Evolutionary conservation across 805 yeast species (phyloP).

Genomic region (Wickerhamia fluorescens): DNA sequence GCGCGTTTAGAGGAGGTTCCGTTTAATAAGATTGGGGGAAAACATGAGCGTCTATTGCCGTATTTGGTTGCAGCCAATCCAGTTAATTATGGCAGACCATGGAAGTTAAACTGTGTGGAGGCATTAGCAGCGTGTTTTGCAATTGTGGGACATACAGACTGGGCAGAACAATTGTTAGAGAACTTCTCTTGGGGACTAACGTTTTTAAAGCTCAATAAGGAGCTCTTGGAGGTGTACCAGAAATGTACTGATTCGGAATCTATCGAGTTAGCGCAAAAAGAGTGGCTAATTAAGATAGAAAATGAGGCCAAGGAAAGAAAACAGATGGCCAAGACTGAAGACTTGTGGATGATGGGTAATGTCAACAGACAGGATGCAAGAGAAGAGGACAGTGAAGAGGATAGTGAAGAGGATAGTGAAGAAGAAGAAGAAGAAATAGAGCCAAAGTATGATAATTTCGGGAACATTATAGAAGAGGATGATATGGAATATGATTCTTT

Average conservation of each 20-base stretch:
- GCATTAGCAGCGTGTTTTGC: constrained; percentile 97
- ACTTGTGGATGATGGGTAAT: constrained; percentile 75
- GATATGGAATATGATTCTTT: constrained; percentile 5
- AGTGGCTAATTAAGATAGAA: constrained; percentile 65
- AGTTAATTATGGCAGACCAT: constrained; percentile 93
- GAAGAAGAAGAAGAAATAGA: constrained; percentile 10
- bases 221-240: constrained; percentile 66
- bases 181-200: constrained; percentile 94
- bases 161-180: constrained; percentile 72
- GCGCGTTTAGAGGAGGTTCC: constrained; percentile 98
- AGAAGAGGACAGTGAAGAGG: constrained; percentile 9
- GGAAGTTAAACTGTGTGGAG: constrained; percentile 94
- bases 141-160: constrained; percentile 82
- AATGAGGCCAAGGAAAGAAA: constrained; percentile 59
- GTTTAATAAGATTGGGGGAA: constrained; percentile 85
- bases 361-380: constrained; percentile 45
- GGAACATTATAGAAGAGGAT: constrained; percentile 14
- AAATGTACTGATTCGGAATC: constrained; percentile 76
- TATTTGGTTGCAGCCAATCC: constrained; percentile 95
- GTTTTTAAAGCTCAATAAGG: constrained; percentile 76
- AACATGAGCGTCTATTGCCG: constrained; percentile 79
- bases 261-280: constrained; percentile 63
- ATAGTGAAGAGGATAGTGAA: constrained; percentile 12
- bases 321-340: constrained; percentile 44
- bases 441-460: constrained; percentile 14